These are phyloP conservation scores for Baudoinia panamericana DNA, from an alignment of 495 filamentous ascomycete genomes.

Conservation along the genomic window DNA sequence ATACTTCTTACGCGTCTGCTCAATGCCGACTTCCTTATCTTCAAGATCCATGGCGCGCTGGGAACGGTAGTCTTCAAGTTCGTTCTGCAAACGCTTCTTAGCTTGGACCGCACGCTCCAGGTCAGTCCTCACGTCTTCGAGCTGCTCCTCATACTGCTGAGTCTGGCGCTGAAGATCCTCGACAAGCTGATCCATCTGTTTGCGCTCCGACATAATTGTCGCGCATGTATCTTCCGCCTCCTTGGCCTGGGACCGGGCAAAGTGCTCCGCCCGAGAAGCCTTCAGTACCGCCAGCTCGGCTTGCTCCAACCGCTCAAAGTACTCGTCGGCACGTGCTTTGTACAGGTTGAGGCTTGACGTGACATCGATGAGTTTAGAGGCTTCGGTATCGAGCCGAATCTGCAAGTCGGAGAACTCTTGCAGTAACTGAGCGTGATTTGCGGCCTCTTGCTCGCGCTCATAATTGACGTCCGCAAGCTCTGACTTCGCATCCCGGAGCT, in stretches of 20 bases:
- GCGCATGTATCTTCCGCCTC: conserved; percentile 89
- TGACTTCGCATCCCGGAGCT: conserved; percentile 69
- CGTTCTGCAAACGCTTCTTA: conserved; percentile 91
- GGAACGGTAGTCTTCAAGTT: conserved; percentile 92
- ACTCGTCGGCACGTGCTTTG: conserved; percentile 88
- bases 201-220: conserved; percentile 80
- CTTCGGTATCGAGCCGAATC: conserved; percentile 80
- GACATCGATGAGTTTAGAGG: conserved; percentile 71
- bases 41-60: conserved; percentile 92
- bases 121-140: conserved; percentile 87
- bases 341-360: conserved; percentile 74
- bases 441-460: conserved; percentile 69
- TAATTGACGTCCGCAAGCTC: conserved; percentile 69
- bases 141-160: conserved; percentile 75
- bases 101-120: conserved; percentile 74
- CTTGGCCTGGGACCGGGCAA: conserved; percentile 72
- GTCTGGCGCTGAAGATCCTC: conserved; percentile 85
- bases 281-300: conserved; percentile 93
- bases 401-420: conserved; percentile 91
- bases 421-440: conserved; percentile 72
- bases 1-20: conserved; percentile 96
- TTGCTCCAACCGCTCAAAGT: conserved; percentile 94
- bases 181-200: conserved; percentile 73
- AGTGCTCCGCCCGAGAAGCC: conserved; percentile 80
- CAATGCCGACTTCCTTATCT: conserved; percentile 90